Base-by-base conservation (phyloP, 2,329 filamentous ascomycete species). In the Fusarium liriodendri region DNA sequence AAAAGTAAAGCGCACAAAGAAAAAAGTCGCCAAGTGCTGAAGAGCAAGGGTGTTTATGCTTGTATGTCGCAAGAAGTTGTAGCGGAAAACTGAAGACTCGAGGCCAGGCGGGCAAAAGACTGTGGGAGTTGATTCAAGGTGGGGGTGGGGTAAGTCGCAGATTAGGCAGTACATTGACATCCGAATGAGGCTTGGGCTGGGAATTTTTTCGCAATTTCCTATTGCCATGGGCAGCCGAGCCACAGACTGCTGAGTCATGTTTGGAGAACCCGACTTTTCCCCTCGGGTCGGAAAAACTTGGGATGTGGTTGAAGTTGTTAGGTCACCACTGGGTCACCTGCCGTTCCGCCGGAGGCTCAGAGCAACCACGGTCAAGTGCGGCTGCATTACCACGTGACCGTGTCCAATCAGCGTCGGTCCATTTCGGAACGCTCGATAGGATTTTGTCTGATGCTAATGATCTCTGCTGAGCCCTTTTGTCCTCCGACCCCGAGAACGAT, bases 401-500 rank as follows among this genome's bases (percentile, higher is more conserved):
- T 27, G 62, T 71, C 83, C 83, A 84, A 84, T 84, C 82, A 84
- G 82, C 81, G 72, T 78, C 80, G 80, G 82, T 75, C 82, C 82
- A 84, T 84, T 84, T 83, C 80, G 82, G 82, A 84, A 82, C 81
- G 79, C 79, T 83, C 78, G 83, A 82, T 82, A 70, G 77, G 77
- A 83, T 74, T 84, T 84, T 83, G 82, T 81, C 80, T 77, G 75
- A 80, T 79, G 76, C 75, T 75, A 77, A 79, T 82, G 81, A 80
- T 80, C 79, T 82, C 77, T 81, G 78, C 79, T 82, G 80, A 83
- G 81, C 80, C 80, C 79, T 82, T 83, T 82, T 80, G 81, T 80
- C 77, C 76, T 76, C 78, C 79, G 82, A 80, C 78, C 74, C 81
- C 80, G 82, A 83, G 78, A 83, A 76, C 80, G 80, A 81, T 73